A percentile compares a stretch with the other conserved stretches of the same genome.
Evolutionary conservation across 2,329 filamentous ascomycete genomes (phyloP).

Genomic region (Xylariaceae sp.): DNA sequence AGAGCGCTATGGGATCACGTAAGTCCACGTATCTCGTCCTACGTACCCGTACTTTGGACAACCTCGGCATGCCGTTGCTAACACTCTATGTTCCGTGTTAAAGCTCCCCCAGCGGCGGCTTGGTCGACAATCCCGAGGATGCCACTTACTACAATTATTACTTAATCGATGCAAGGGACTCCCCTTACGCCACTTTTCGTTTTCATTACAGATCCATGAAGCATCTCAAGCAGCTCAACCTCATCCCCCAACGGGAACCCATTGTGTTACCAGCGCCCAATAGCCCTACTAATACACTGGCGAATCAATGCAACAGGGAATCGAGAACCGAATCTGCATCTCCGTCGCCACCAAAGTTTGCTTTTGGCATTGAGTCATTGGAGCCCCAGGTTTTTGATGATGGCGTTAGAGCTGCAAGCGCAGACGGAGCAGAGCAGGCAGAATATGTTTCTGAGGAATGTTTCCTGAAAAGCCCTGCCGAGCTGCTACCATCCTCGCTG

Average conservation of each 20-base stretch:
- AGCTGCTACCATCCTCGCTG: slow-evolving; percentile 14
- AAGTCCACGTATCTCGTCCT: slow-evolving; percentile 34
- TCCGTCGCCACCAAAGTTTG: slow-evolving; percentile 20
- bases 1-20: slow-evolving; percentile 60
- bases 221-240: slow-evolving; percentile 53
- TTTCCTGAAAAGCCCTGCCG: slow-evolving; percentile 26
- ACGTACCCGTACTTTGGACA: slow-evolving; percentile 12
- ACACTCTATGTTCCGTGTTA: not conserved
- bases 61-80: too few species aligned
- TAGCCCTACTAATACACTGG: not conserved
- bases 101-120: slow-evolving; percentile 59
- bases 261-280: slow-evolving; percentile 11
- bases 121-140: slow-evolving; percentile 58
- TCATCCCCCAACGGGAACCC: slow-evolving; percentile 46
- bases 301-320: not conserved
- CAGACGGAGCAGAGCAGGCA: slow-evolving; percentile 7
- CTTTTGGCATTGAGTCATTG: slow-evolving; percentile 24
- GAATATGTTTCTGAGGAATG: slow-evolving; percentile 19
- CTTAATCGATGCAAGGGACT: slow-evolving; percentile 57
- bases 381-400: slow-evolving; percentile 25
- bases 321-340: not conserved
- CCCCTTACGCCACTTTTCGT: slow-evolving; percentile 58
- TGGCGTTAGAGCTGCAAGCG: slow-evolving; percentile 1
- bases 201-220: slow-evolving; percentile 63
- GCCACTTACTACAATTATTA: slow-evolving; percentile 59